These are phyloP conservation scores for Leccinum incarnatum DNA, from an alignment of 768 basidiomycete species.

Conservation along the genomic window DNA sequence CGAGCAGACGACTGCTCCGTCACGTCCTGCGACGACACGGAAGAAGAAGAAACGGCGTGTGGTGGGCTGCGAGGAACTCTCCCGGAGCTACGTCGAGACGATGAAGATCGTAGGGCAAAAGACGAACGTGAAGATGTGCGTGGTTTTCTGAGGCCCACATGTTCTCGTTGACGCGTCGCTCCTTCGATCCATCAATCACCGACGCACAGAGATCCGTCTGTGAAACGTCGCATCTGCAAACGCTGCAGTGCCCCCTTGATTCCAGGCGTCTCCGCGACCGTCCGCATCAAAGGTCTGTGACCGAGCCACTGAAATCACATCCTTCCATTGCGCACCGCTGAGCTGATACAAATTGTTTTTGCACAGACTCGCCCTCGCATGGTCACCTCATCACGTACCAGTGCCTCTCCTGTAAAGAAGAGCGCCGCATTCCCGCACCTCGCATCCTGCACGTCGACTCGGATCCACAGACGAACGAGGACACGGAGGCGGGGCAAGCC, in stretches of 20 bases:
- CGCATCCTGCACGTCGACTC: slow-evolving; percentile 32
- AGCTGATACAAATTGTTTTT: slow-evolving; percentile 10
- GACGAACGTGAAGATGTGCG: slow-evolving; percentile 74
- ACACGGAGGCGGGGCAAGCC: background rate
- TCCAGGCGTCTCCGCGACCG: slow-evolving; percentile 62
- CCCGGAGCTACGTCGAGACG: slow-evolving; percentile 58
- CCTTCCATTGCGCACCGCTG: slow-evolving; percentile 2
- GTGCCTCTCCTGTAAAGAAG: slow-evolving; percentile 55
- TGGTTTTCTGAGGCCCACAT: slow-evolving; percentile 31
- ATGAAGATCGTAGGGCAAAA: slow-evolving; percentile 76
- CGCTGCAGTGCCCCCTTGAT: slow-evolving; percentile 62
- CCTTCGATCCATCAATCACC: background rate
- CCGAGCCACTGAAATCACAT: background rate
- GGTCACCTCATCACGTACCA: slow-evolving; percentile 55
- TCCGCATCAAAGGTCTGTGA: slow-evolving; percentile 62
- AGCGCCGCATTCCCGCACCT: slow-evolving; percentile 68
- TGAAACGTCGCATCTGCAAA: slow-evolving; percentile 82
- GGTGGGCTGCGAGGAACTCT: slow-evolving; percentile 47
- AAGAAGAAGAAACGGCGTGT: slow-evolving; percentile 26
- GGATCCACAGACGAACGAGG: background rate
- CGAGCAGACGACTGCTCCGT: background rate
- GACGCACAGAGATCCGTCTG: slow-evolving; percentile 64
- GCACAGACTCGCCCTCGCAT: slow-evolving; percentile 43
- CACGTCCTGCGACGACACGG: background rate
- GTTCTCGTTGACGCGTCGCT: background rate